A percentile compares a stretch with the other conserved stretches of the same genome.
Conservation (phyloP, 2,329 filamentous ascomycete genomes). For the Pseudogymnoascus sp. region DNA sequence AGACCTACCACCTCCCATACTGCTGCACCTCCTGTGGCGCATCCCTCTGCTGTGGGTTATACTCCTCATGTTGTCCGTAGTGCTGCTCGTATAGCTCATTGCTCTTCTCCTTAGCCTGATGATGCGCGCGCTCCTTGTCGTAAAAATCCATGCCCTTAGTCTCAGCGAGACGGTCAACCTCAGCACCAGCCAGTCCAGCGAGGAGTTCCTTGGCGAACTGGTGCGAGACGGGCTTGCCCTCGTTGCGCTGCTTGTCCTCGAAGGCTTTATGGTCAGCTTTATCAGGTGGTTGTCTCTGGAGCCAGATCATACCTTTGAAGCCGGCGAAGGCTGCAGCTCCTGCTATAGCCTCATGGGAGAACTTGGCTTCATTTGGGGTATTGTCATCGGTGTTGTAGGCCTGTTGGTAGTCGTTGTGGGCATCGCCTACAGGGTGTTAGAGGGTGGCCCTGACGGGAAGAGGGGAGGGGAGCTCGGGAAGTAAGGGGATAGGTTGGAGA, state of each 20-base stretch:
- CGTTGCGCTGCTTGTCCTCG: conserved; percentile 64
- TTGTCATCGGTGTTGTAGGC: conserved; percentile 30
- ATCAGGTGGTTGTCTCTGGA: background rate
- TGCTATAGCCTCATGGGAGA: conserved; percentile 67
- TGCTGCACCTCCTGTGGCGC: conserved; percentile 29
- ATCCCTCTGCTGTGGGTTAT: conserved; percentile 29
- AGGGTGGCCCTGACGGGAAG: background rate
- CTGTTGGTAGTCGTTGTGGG: conserved; percentile 37
- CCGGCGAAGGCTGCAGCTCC: conserved; percentile 72
- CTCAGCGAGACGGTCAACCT: conserved; percentile 70
- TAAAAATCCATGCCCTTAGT: conserved; percentile 58
- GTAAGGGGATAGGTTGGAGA: background rate
- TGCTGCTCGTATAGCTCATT: conserved; percentile 56
- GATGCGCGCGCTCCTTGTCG: conserved; percentile 52
- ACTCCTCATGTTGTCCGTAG: conserved; percentile 42
- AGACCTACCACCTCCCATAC: conserved; percentile 14
- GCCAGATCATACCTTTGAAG: conserved; percentile 49
- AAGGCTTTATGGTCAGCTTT: conserved; percentile 36
- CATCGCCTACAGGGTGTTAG: conserved; percentile 31
- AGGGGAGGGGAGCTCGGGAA: background rate
- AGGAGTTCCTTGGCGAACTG: conserved; percentile 71
- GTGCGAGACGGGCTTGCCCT: conserved; percentile 67
- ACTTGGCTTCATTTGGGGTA: conserved; percentile 46
- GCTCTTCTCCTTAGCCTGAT: conserved; percentile 51
- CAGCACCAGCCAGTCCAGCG: conserved; percentile 63